phyloP scores from a whole-genome alignment of 1,284 basidiomycete species.

The Malassezia equina region DNA sequence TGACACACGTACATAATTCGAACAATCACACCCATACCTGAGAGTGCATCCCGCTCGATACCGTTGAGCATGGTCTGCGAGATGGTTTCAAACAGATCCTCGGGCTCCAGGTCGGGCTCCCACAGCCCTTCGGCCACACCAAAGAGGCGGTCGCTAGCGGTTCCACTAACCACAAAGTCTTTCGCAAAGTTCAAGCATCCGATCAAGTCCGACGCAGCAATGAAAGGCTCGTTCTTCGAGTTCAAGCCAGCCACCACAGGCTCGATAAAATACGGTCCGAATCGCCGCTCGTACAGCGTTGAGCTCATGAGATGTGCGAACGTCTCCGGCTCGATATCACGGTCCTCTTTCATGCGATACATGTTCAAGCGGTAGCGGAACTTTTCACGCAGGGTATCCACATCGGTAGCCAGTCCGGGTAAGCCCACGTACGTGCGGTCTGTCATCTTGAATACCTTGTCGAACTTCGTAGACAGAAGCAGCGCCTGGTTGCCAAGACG shows the following conservation, averaged over 20 bases:
- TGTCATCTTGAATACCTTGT: conserved; percentile 90
- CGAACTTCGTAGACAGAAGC: conserved; percentile 81
- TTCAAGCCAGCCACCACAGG: conserved; percentile 86
- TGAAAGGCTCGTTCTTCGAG: conserved; percentile 76
- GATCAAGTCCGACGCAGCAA: conserved; percentile 89
- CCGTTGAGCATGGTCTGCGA: conserved; percentile 91
- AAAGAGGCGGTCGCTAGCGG: conserved; percentile 79
- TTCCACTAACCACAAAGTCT: conserved; percentile 94
- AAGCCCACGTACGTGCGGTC: conserved; percentile 87
- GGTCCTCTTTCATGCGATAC: conserved; percentile 99
- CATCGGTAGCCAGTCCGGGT: conserved; percentile 85
- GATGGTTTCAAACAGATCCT: conserved; percentile 97
- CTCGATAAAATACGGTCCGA: conserved; percentile 93
- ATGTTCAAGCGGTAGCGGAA: conserved; percentile 83
- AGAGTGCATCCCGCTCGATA: conserved; percentile 89
- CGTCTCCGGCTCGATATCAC: conserved; percentile 89
- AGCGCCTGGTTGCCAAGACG: conserved; percentile 82
- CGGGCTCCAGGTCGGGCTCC: conserved; percentile 91
- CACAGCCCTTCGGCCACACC: conserved; percentile 97
- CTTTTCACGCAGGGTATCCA: conserved; percentile 64
- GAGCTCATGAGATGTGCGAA: conserved; percentile 92
- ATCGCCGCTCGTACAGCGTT: conserved; percentile 92
- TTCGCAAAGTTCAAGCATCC: conserved; percentile 90
- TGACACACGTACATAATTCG: conserved; percentile 72
- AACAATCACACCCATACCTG: conserved; percentile 91